Conservation (phyloP, 805 yeast genomes). For the Lachancea cidri region DNA sequence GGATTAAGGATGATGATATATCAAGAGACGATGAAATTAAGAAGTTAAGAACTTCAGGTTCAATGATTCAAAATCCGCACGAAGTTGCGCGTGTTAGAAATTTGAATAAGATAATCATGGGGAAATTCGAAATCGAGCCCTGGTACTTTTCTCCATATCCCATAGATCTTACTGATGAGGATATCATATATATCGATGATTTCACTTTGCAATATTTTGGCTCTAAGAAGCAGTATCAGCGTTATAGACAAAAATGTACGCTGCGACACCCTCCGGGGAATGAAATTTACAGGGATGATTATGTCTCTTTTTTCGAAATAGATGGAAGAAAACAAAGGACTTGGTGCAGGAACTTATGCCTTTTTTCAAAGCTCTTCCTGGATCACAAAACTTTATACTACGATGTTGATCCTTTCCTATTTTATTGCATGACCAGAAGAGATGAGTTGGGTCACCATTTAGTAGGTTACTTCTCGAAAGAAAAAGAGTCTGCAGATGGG, state of each 20-base stretch:
- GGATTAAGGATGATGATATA: slow-evolving; percentile 61
- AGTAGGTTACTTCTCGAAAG: slow-evolving; percentile 95
- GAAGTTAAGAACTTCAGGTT: slow-evolving; percentile 88
- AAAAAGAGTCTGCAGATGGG: slow-evolving; percentile 90
- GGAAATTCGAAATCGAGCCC: slow-evolving; percentile 90
- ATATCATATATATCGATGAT: slow-evolving; percentile 84
- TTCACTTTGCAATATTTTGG: slow-evolving; percentile 86
- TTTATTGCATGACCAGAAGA: slow-evolving; percentile 89
- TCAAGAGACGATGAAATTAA: slow-evolving; percentile 90
- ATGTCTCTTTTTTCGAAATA: slow-evolving; percentile 92
- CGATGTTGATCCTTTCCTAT: slow-evolving; percentile 96
- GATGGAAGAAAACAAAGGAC: slow-evolving; percentile 95
- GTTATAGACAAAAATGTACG: slow-evolving; percentile 83
- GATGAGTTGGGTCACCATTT: slow-evolving; percentile 92
- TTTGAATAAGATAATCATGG: slow-evolving; percentile 71
- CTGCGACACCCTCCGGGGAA: slow-evolving; percentile 97
- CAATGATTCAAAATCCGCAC: slow-evolving; percentile 85
- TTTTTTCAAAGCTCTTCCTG: slow-evolving; percentile 80
- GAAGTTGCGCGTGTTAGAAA: slow-evolving; percentile 92
- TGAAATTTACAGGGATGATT: slow-evolving; percentile 90
- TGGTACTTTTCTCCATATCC: slow-evolving; percentile 99
- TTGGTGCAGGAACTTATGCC: slow-evolving; percentile 94
- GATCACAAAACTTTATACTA: slow-evolving; percentile 96
- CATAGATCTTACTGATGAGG: slow-evolving; percentile 87
- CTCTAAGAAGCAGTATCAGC: slow-evolving; percentile 82